Percentiles rank a stretch among this genome's conserved stretches.
These are phyloP conservation scores for Solanum verrucosum DNA, from an alignment of 257 asterid species.

Conservation along the genomic window DNA sequence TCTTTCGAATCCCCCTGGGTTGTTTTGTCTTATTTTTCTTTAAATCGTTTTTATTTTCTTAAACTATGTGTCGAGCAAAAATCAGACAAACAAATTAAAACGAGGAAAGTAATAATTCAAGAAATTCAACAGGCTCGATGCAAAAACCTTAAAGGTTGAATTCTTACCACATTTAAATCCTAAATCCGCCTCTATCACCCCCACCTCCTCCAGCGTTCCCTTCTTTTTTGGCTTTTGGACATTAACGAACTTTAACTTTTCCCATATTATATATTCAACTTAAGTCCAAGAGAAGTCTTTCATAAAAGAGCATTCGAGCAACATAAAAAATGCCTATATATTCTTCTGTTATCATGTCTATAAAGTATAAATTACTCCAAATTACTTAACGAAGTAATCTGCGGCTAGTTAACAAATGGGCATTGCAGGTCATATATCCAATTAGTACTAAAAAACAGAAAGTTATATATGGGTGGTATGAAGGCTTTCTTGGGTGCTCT, in stretches of 20 bases:
- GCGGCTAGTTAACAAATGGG: neutral
- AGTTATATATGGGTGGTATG: constrained; percentile 14
- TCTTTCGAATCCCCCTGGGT: too few relatives aligned
- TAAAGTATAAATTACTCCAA: neutral
- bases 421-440: neutral
- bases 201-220: neutral
- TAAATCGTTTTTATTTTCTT: too few relatives aligned
- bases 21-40: neutral
- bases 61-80: too few relatives aligned
- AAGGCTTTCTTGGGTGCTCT: constrained; percentile 7
- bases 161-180: neutral
- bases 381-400: neutral
- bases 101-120: neutral
- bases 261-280: neutral
- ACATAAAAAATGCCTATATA: neutral
- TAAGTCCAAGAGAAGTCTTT: neutral
- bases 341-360: neutral
- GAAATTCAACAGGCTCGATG: neutral
- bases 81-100: too few relatives aligned
- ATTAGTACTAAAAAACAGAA: neutral
- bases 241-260: neutral
- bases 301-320: neutral
- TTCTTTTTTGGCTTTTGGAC: neutral
- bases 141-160: neutral
- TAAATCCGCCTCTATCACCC: neutral